Conservation (phyloP, 2,329 filamentous ascomycete species). For the Arthrobotrys megalospora region DNA sequence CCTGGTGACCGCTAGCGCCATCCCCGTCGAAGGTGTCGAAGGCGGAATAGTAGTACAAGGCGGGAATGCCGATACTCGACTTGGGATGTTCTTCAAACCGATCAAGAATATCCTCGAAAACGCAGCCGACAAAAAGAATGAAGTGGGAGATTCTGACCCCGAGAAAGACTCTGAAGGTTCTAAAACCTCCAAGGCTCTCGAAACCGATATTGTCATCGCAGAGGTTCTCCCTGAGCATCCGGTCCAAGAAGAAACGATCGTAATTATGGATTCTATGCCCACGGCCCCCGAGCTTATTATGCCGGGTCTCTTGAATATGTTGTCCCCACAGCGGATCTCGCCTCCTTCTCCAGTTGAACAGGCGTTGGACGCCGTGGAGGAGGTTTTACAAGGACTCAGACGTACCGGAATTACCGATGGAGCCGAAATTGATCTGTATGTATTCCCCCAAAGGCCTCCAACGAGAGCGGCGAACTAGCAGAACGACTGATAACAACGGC, state of each 20-base stretch:
- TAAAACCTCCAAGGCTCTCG: not conserved
- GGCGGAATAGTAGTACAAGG: slow-evolving; percentile 51
- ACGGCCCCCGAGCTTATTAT: slow-evolving; percentile 25
- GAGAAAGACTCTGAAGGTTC: not conserved
- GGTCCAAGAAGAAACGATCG: slow-evolving; percentile 32
- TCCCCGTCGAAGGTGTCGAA: slow-evolving; percentile 44
- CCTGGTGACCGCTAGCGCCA: slow-evolving; percentile 11
- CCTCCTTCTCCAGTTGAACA: slow-evolving; percentile 35
- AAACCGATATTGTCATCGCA: slow-evolving; percentile 12
- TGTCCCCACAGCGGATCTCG: slow-evolving; percentile 34
- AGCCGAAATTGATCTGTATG: slow-evolving; percentile 30
- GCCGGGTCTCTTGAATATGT: slow-evolving; percentile 30
- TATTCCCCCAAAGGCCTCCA: not conserved
- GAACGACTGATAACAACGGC: not conserved
- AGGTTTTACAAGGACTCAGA: slow-evolving; percentile 31
- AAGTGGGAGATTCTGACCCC: not conserved
- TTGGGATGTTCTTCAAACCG: slow-evolving; percentile 53
- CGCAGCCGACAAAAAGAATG: not conserved
- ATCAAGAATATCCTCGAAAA: slow-evolving; percentile 34
- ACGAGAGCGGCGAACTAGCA: not conserved
- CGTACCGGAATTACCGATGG: slow-evolving; percentile 1
- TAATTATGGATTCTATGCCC: slow-evolving; percentile 36
- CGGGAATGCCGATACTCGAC: slow-evolving; percentile 45
- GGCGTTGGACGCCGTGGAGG: slow-evolving; percentile 25
- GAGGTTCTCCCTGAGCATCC: slow-evolving; percentile 8